Evolutionary conservation across 768 basidiomycete species (phyloP).

Genomic region (Suillus tomentosus): DNA sequence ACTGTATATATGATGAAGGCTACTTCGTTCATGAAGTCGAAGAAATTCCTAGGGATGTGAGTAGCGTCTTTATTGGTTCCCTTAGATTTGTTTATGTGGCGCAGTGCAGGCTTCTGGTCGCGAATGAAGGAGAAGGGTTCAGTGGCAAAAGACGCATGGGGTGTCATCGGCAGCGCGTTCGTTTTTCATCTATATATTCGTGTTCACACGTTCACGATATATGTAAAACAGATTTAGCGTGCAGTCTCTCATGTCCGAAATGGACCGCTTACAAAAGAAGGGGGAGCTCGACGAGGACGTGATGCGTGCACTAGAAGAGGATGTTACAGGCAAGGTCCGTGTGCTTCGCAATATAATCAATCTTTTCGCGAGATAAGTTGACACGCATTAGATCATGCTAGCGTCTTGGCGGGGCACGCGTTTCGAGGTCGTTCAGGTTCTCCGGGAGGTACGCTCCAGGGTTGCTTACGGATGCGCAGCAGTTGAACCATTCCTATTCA

Average conservation of each 20-base stretch:
- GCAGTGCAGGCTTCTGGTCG: constrained; percentile 87
- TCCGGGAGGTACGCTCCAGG: constrained; percentile 57
- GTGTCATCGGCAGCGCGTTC: constrained; percentile 93
- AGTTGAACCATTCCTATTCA: constrained; percentile 26
- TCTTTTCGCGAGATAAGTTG: constrained; percentile 1
- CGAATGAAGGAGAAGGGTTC: constrained; percentile 92
- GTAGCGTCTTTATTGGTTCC: constrained; percentile 32
- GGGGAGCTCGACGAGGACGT: constrained; percentile 90
- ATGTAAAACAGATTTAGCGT: constrained; percentile 28
- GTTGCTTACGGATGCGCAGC: constrained; percentile 12
- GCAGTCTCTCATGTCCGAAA: constrained; percentile 56
- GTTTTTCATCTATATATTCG: constrained; percentile 33
- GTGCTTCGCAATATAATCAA: not conserved
- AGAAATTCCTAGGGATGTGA: constrained; percentile 88
- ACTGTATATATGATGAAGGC: constrained; percentile 93
- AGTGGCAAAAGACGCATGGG: constrained; percentile 95
- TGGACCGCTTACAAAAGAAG: constrained; percentile 86
- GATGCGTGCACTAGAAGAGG: constrained; percentile 83
- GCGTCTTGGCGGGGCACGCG: constrained; percentile 98
- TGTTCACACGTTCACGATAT: constrained; percentile 29
- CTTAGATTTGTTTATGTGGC: constrained; percentile 15
- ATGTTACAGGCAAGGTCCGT: constrained; percentile 84
- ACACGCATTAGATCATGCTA: constrained; percentile 69
- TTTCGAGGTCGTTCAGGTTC: constrained; percentile 90
- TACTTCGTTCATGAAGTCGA: constrained; percentile 86